Evolutionary conservation across 352 stramenopile species (phyloP).

Genomic region (Thalassiosira oceanica): DNA sequence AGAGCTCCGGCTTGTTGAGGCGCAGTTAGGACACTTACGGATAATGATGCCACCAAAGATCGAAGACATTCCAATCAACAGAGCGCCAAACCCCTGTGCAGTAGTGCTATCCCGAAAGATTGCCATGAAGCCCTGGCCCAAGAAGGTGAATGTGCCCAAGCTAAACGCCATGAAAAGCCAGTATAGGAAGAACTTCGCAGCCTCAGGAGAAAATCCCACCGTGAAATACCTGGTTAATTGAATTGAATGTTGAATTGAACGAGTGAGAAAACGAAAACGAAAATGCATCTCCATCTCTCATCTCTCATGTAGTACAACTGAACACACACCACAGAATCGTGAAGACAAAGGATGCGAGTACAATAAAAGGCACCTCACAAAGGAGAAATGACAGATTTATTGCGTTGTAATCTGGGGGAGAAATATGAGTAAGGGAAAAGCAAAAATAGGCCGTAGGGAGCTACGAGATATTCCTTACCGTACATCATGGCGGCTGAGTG

Average conservation of each 20-base stretch:
- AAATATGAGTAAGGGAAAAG: too few species aligned
- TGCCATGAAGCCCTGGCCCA: conserved; percentile 83
- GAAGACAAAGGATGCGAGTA: conserved; percentile 69
- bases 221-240: too few species aligned
- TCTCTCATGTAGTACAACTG: too few species aligned
- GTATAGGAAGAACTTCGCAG: conserved; percentile 75
- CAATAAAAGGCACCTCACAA: conserved; percentile 85
- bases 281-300: too few species aligned
- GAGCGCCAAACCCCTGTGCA: conserved; percentile 52
- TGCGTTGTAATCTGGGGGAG: conserved; percentile 78
- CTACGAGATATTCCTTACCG: too few species aligned
- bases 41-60: conserved; percentile 70
- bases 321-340: conserved; percentile 78
- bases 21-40: conserved; percentile 45
- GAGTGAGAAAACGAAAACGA: too few species aligned
- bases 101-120: conserved; percentile 55
- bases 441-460: too few species aligned
- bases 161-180: conserved; percentile 54
- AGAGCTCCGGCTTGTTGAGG: conserved; percentile 12
- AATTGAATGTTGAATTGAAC: too few species aligned
- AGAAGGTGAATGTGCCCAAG: conserved; percentile 78
- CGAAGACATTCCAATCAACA: conserved; percentile 50
- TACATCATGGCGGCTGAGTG: too few species aligned
- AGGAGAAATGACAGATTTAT: conserved; percentile 84
- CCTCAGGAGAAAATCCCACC: conserved; percentile 64